Evolutionary conservation across 306 rosid species (phyloP).

Genomic region (Lathyrus sativus): DNA sequence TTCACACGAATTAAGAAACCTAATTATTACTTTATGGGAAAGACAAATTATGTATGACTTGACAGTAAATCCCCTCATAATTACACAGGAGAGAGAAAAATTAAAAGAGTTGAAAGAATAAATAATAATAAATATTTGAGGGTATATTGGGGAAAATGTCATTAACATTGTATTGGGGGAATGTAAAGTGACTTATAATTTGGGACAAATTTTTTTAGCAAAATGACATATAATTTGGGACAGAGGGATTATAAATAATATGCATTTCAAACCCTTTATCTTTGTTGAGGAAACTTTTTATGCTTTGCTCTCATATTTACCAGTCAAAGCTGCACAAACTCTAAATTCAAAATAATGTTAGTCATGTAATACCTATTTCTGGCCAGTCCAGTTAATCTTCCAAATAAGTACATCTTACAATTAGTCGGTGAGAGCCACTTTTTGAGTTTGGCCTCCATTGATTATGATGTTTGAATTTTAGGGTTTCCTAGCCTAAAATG

Average conservation of each 20-base stretch:
- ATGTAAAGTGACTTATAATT: too few relatives aligned
- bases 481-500: constrained; percentile 25
- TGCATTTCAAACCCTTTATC: constrained; percentile 24
- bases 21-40: too few relatives aligned
- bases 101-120: too few relatives aligned
- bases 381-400: constrained; percentile 20
- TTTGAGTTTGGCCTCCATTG: constrained; percentile 4
- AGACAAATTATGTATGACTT: too few relatives aligned
- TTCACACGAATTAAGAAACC: too few relatives aligned
- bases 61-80: too few relatives aligned
- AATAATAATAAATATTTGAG: too few relatives aligned
- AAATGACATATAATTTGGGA: too few relatives aligned
- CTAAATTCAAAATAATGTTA: constrained; percentile 22
- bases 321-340: constrained; percentile 10
- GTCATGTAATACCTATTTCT: constrained; percentile 24
- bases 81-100: too few relatives aligned
- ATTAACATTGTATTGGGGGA: too few relatives aligned
- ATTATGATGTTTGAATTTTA: neutral
- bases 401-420: constrained; percentile 17
- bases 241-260: neutral
- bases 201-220: too few relatives aligned
- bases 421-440: constrained; percentile 9
- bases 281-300: constrained; percentile 30
- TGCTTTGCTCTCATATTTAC: constrained; percentile 17
- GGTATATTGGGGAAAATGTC: too few relatives aligned